These are phyloP conservation scores for Bjerkandera adusta DNA, from an alignment of 1,284 basidiomycete genomes.

Conservation along the genomic window DNA sequence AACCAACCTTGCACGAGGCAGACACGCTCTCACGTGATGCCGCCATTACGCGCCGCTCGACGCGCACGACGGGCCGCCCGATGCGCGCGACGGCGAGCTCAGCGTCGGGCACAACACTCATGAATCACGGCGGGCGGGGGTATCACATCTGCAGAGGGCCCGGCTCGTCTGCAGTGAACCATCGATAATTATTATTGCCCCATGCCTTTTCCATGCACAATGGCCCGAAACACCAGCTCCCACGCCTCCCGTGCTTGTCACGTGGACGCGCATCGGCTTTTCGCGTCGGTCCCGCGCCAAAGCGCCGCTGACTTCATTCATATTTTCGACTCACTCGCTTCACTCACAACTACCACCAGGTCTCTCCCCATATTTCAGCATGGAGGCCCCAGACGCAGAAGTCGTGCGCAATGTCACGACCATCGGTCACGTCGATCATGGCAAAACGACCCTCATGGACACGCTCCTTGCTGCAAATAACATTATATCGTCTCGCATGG, in stretches of 20 bases:
- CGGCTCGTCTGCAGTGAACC: neutral
- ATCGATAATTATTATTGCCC: no score
- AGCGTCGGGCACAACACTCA: neutral
- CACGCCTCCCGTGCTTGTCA: neutral
- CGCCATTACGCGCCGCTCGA: neutral
- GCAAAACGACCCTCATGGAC: constrained; percentile 96
- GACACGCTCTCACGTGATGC: constrained; percentile 10
- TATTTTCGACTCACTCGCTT: neutral
- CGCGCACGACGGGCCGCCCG: neutral
- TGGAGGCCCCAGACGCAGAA: constrained; percentile 41
- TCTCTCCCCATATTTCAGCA: neutral
- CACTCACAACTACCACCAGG: neutral
- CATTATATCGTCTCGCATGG: constrained; percentile 94
- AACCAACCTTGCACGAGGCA: constrained; percentile 12
- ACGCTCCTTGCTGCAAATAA: constrained; percentile 95
- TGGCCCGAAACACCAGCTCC: no score
- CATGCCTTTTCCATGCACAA: no score
- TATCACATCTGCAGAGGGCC: no score
- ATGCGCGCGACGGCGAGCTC: neutral
- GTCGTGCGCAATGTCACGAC: constrained; percentile 78
- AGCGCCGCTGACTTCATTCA: neutral
- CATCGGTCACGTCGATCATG: constrained; percentile 86
- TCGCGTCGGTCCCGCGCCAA: neutral
- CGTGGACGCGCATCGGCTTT: neutral
- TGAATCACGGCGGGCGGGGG: no score